These are phyloP conservation scores for Aphanocladium album DNA, from an alignment of 2,329 filamentous ascomycete genomes.

Conservation along the genomic window DNA sequence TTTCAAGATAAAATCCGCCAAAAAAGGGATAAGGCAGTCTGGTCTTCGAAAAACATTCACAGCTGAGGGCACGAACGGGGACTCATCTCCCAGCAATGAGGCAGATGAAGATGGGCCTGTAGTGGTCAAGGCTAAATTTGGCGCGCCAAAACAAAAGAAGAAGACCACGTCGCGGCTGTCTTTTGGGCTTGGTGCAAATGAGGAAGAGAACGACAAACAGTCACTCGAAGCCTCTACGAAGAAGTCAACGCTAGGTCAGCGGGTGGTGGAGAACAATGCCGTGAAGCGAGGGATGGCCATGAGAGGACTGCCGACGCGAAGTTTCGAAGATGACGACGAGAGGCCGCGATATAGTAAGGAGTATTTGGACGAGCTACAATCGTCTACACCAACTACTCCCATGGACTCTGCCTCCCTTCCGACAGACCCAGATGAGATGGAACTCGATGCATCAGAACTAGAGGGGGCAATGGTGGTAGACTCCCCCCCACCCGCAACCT, in stretches of 20 bases:
- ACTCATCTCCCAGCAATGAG: conserved; percentile 30
- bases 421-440: conserved; percentile 46
- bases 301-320: conserved; percentile 50
- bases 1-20: conserved; percentile 39
- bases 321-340: conserved; percentile 57
- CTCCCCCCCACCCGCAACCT: conserved; percentile 29
- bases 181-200: conserved; percentile 60
- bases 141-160: conserved; percentile 60
- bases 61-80: conserved; percentile 34
- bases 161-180: conserved; percentile 63
- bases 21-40: conserved; percentile 54
- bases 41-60: conserved; percentile 53
- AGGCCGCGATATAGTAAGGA: conserved; percentile 81
- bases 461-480: conserved; percentile 63
- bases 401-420: conserved; percentile 49
- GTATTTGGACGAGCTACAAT: conserved; percentile 78
- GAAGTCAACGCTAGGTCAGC: conserved; percentile 56
- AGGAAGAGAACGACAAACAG: conserved; percentile 44
- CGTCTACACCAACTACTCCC: conserved; percentile 78
- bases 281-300: conserved; percentile 47
- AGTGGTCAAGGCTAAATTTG: conserved; percentile 45
- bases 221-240: conserved; percentile 54
- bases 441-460: conserved; percentile 54
- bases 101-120: conserved; percentile 43
- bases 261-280: conserved; percentile 63